A percentile compares a stretch with the other conserved stretches of the same genome.
phyloP scores from a whole-genome alignment of 176 grass and related monocot genomes.

The Carex scoparia region DNA sequence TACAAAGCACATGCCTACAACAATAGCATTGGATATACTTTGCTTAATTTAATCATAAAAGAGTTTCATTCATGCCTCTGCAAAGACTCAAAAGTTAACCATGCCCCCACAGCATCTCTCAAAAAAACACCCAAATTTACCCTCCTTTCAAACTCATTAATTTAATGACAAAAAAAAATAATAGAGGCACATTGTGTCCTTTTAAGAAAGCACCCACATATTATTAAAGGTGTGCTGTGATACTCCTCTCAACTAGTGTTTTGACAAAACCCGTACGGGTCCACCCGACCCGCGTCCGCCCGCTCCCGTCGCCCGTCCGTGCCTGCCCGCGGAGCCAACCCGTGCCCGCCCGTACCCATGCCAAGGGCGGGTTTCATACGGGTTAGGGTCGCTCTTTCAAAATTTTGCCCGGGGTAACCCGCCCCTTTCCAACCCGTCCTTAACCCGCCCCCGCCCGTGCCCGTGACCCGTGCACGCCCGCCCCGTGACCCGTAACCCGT shows the following conservation, averaged over 20 bases:
- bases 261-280: too few species aligned
- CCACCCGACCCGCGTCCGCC: too few species aligned
- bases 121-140: not conserved
- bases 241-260: not conserved
- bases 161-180: not conserved
- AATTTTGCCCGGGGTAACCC: too few species aligned
- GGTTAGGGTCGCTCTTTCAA: too few species aligned
- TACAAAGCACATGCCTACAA: constrained; percentile 90
- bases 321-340: too few species aligned
- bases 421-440: too few species aligned
- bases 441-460: too few species aligned
- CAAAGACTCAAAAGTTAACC: not conserved
- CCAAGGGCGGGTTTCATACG: too few species aligned
- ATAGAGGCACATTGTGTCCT: not conserved
- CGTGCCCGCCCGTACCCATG: too few species aligned
- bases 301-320: too few species aligned
- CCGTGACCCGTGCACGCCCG: too few species aligned
- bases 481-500: too few species aligned
- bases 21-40: constrained; percentile 4
- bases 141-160: not conserved
- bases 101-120: not conserved
- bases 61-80: not conserved
- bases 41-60: not conserved
- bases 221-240: not conserved
- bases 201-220: not conserved